Conservation (phyloP, 768 basidiomycete species). For the Mycena haematopus region DNA sequence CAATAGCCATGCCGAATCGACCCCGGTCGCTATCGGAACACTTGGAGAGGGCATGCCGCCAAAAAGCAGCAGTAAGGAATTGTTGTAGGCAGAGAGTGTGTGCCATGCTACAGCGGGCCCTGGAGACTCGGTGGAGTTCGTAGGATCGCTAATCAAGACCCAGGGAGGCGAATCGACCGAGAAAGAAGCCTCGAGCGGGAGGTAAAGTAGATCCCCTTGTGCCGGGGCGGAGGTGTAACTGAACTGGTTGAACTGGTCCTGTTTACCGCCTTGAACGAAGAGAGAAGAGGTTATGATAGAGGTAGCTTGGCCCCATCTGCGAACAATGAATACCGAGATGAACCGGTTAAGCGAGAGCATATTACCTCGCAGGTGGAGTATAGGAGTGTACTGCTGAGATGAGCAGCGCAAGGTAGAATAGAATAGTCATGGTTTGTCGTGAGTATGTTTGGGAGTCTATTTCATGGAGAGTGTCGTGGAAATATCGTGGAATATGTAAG, state of each 20-base stretch:
- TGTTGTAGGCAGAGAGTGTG: constrained; percentile 67
- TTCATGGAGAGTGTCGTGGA: constrained; percentile 14
- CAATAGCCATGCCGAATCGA: constrained; percentile 70
- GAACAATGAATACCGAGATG: background rate
- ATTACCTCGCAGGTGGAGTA: constrained; percentile 24
- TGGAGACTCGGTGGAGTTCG: constrained; percentile 50
- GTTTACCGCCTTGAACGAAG: constrained; percentile 83
- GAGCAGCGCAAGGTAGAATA: constrained; percentile 28
- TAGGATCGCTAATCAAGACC: constrained; percentile 58
- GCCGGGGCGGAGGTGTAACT: constrained; percentile 80
- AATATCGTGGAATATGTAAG: background rate
- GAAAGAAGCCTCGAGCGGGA: constrained; percentile 71
- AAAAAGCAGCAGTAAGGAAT: constrained; percentile 66
- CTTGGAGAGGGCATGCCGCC: constrained; percentile 76
- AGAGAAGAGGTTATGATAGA: constrained; percentile 64
- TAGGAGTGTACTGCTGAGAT: constrained; percentile 29
- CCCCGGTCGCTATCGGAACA: constrained; percentile 57
- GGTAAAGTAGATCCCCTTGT: constrained; percentile 69
- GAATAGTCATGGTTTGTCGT: constrained; percentile 27
- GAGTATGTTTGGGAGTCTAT: constrained; percentile 15
- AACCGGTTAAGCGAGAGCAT: background rate
- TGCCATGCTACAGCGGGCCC: constrained; percentile 82
- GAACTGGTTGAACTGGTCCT: constrained; percentile 69
- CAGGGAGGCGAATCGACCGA: constrained; percentile 70
- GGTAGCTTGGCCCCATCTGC: constrained; percentile 86